A percentile compares a stretch with the other conserved stretches of the same genome.
Evolutionary conservation across 2,329 filamentous ascomycete genomes (phyloP).

Genomic region (Magnaporthiopsis incrustans): DNA sequence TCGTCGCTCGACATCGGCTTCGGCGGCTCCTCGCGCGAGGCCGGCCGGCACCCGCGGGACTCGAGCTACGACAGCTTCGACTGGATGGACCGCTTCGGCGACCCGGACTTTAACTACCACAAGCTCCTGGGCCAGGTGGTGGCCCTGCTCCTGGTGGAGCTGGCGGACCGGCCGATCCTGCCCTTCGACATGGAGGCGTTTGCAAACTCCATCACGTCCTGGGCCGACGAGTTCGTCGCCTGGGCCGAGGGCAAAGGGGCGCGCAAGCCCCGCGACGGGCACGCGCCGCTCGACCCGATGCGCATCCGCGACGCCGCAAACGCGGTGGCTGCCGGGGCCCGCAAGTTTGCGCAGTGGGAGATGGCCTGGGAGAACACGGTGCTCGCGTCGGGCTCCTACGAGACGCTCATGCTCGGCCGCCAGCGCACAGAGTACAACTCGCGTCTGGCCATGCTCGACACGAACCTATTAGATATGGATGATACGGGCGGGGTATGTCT

Average conservation of each 20-base stretch:
- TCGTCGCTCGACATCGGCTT: constrained; percentile 85
- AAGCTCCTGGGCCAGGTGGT: constrained; percentile 70
- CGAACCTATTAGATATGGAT: constrained; percentile 69
- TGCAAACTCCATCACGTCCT: constrained; percentile 56
- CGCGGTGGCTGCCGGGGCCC: constrained; percentile 50
- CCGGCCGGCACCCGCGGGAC: constrained; percentile 58
- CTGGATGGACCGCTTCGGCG: constrained; percentile 72
- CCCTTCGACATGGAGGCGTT: constrained; percentile 77
- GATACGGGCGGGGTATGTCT: constrained; percentile 63
- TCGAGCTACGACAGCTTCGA: constrained; percentile 87
- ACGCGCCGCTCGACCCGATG: constrained; percentile 40
- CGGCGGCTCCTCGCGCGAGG: constrained; percentile 15
- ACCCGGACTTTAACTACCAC: constrained; percentile 80
- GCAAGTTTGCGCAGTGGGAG: constrained; percentile 69
- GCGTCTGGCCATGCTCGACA: constrained; percentile 74
- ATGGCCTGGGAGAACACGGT: constrained; percentile 67
- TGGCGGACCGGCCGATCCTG: constrained; percentile 71
- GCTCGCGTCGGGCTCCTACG: constrained; percentile 64
- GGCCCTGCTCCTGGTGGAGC: constrained; percentile 74
- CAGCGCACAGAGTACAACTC: constrained; percentile 70
- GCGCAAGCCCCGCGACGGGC: constrained; percentile 20
- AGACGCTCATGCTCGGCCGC: constrained; percentile 59
- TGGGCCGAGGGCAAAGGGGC: constrained; percentile 30
- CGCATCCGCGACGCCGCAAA: constrained; percentile 56
- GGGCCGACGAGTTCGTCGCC: constrained; percentile 32